phyloP scores from a whole-genome alignment of 331 rosid species.

The Telfairia occidentalis region DNA sequence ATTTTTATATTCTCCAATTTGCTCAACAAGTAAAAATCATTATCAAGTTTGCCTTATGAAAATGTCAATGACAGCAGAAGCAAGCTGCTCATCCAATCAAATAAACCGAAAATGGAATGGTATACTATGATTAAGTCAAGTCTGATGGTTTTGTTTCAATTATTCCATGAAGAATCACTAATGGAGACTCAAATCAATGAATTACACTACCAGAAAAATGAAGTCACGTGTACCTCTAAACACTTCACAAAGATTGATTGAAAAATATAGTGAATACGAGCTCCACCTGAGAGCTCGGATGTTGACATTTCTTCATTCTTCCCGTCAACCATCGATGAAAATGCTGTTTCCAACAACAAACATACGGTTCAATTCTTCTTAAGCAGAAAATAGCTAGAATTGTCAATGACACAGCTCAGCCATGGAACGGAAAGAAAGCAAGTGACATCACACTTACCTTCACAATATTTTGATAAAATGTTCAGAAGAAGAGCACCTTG shows the following conservation, averaged over 20 bases:
- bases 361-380: conserved; percentile 1
- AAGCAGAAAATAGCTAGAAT: conserved; percentile 5
- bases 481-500: conserved; percentile 91
- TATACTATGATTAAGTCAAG: background rate
- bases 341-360: conserved; percentile 47
- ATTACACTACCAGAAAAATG: background rate
- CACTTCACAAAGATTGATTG: conserved; percentile 80
- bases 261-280: conserved; percentile 88
- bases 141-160: background rate
- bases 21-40: background rate
- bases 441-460: conserved; percentile 41
- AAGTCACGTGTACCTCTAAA: conserved; percentile 48
- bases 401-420: background rate
- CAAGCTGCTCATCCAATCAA: conserved; percentile 8
- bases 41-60: background rate
- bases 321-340: conserved; percentile 88
- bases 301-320: conserved; percentile 86
- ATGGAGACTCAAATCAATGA: conserved; percentile 8
- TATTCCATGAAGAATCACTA: background rate
- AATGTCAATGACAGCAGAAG: background rate
- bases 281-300: conserved; percentile 84
- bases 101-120: background rate
- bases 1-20: background rate
- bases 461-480: conserved; percentile 80
- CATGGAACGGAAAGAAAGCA: background rate